Evolutionary conservation across 139 green algal genomes (phyloP), one percentile per base, ranked within the genome.

Genomic region (Coelastrella sp.): DNA sequence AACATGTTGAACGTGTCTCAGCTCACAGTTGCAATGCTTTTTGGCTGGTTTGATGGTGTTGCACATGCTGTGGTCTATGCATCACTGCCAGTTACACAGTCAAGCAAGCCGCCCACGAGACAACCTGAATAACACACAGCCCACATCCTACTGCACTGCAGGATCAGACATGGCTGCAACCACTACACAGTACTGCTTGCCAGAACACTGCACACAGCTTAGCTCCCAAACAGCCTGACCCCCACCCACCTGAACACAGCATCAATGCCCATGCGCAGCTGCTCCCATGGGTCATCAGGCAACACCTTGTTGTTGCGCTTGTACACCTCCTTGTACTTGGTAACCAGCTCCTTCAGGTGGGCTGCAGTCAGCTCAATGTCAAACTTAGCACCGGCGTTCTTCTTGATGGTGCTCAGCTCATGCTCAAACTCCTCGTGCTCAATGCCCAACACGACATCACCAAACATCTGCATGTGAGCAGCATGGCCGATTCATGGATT

Each of bases 271-370:
- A 94, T 92, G 71, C 90, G 81, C 81, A 97, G 92, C 94, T 98
- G 96, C 91, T 97, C 95, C 20, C 92, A 94, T 17, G 96, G 96
- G 92, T 98, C 95, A 47, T 95, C 64, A 4, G 96, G 96, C 83
- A 98, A 92, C n/a, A 88, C 81, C 91, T 94, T 84, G 22, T 93
- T 92, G 54, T 93, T 60, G 23, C 85, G 77, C 17, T 74, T 17
- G 93, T 97, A 98, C 59, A 99, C 88, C n/a, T 6, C 80, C 94
- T 99, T 98, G 96, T 97, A 98, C 23, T 92, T 78, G 13, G 73
- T 73, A 58, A 98, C 95, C 76, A 99, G 91, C 86, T 94, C 88
- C 80, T 92, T 94, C 5, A 99, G 93, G 85, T 98, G 93, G 0
- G 94, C 93, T 0, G 93, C 96, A 19, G 74, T 92, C 13, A 99